Percentiles rank a stretch among this genome's conserved stretches.
These are phyloP conservation scores for Avena insularis DNA, from an alignment of 176 grass and related monocot species.

Conservation along the genomic window DNA sequence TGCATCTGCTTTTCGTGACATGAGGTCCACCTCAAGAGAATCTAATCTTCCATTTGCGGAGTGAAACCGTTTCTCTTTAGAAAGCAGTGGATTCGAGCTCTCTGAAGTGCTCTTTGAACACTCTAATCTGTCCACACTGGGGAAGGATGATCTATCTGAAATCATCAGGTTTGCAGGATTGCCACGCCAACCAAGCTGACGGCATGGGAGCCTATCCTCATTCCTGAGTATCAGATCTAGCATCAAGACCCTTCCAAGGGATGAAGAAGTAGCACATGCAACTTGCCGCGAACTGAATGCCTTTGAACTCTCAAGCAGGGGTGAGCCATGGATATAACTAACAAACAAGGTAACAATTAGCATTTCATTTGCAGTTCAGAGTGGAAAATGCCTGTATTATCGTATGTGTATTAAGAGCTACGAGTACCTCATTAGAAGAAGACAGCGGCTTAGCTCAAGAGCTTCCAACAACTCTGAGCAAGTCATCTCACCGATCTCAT, in stretches of 20 bases:
- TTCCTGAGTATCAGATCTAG: constrained; percentile 90
- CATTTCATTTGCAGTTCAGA: constrained; percentile 7
- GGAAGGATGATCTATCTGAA: constrained; percentile 52
- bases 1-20: constrained; percentile 42
- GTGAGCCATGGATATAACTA: constrained; percentile 96
- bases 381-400: constrained; percentile 30
- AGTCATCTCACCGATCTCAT: constrained; percentile 83
- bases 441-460: constrained; percentile 92
- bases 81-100: constrained; percentile 49
- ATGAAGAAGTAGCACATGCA: constrained; percentile 61
- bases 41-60: constrained; percentile 54
- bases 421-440: constrained; percentile 96
- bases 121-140: constrained; percentile 42
- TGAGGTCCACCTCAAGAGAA: constrained; percentile 36
- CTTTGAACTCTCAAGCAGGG: constrained; percentile 83
- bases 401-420: constrained; percentile 20
- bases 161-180: constrained; percentile 90
- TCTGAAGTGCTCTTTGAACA: constrained; percentile 33
- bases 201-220: constrained; percentile 93
- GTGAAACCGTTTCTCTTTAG: constrained; percentile 60
- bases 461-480: constrained; percentile 96
- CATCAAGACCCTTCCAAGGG: constrained; percentile 86
- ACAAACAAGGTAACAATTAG: constrained; percentile 44
- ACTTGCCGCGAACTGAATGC: constrained; percentile 74
- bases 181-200: constrained; percentile 92